Base-by-base conservation (phyloP, 345 rosid species). In the Salix dunnii region DNA sequence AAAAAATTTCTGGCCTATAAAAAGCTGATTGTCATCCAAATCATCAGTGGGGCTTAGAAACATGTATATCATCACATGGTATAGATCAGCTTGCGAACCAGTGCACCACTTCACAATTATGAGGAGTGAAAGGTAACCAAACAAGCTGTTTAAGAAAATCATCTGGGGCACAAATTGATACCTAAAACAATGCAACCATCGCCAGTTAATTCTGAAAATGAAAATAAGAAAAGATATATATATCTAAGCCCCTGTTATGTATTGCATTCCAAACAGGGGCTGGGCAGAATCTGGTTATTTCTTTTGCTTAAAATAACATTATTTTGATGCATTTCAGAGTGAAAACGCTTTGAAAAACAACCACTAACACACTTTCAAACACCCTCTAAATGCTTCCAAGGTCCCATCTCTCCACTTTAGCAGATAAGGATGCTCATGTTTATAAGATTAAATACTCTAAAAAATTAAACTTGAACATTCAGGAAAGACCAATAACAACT, bases 41-140 rank as follows among this genome's bases (percentile, higher is more conserved):
- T 96, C 99, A 77, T 91, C 96, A 62, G 91, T 86, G 46, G 99
- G 99, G 85, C 98, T 90, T 67, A 95, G 83, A 81, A 95, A 93
- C 99, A 95, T 95, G 97, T 95, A 95, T 30, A 95, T 95, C 98
- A 95, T 83, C 67, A 93, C 70, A 64, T 95, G 99, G 82, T 95
- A 95, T 16, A 95, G 81, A 86, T 95, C 99, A 67, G 96, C 97
- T 88, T 93, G 87, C 30, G 98, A 93, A 74, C 99, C 98, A 74
- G 97, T 90, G 84, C 76, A 74, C 99, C 99, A 96, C 82, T 96
- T 96, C 80, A 92, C 83, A 75, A 96, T 84, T 85, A 96, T 83
- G 77, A 96, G 95, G 69, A 85, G 86, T 27, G 98, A 96, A 42
- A 96, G 87, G 79, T 93, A 96, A 73, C 99, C 99, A 84, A 96